A percentile compares a stretch with the other conserved stretches of the same genome.
These are phyloP conservation scores for Nidularia sp. DNA, from an alignment of 768 basidiomycete species.

Conservation along the genomic window DNA sequence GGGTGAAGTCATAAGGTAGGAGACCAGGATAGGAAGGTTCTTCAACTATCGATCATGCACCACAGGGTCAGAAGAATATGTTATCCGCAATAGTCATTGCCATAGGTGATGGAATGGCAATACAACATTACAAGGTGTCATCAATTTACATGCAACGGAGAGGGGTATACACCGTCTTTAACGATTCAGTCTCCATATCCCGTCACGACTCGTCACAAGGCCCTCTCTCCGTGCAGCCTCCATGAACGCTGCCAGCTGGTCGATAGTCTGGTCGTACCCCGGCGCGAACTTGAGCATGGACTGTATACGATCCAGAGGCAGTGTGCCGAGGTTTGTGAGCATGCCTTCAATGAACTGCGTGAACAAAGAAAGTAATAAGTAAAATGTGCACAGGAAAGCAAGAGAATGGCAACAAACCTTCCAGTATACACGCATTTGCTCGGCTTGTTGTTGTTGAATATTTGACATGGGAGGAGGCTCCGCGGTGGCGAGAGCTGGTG, in stretches of 20 bases:
- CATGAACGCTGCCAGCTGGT: conserved; percentile 78
- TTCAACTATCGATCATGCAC: too few species aligned
- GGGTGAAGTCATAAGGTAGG: too few species aligned
- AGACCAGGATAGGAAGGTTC: too few species aligned
- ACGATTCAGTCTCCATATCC: conserved; percentile 56
- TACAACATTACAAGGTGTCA: neutral
- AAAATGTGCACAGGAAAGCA: neutral
- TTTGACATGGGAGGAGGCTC: conserved; percentile 34
- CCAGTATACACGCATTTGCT: conserved; percentile 88
- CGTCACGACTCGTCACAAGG: conserved; percentile 64
- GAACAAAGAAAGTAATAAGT: neutral
- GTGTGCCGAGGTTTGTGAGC: conserved; percentile 79
- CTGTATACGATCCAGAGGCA: conserved; percentile 83
- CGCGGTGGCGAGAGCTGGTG: too few species aligned
- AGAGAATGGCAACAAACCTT: conserved; percentile 40
- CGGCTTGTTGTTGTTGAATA: conserved; percentile 71
- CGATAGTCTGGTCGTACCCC: conserved; percentile 73
- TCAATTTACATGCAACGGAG: neutral
- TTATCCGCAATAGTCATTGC: neutral
- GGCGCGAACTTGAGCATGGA: conserved; percentile 82
- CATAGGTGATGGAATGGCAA: neutral
- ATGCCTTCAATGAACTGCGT: conserved; percentile 83
- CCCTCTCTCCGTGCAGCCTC: conserved; percentile 79
- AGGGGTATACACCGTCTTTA: conserved; percentile 2
- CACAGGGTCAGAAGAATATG: too few species aligned